Conservation (phyloP, 2,329 filamentous ascomycete genomes). For the Monosporascus sp. region DNA sequence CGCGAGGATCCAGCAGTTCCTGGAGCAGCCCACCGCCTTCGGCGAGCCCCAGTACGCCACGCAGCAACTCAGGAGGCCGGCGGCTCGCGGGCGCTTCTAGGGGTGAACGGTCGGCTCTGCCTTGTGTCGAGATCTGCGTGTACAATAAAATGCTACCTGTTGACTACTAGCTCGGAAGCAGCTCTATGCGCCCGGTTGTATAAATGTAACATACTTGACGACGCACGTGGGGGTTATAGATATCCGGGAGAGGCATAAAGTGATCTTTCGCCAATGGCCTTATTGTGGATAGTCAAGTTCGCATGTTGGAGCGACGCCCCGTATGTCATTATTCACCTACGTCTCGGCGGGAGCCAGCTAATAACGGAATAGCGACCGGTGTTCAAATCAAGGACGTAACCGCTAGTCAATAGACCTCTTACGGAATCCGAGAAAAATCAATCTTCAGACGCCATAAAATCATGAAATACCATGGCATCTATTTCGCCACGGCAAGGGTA, state of each 20-base stretch:
- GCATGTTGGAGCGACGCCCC: too few species aligned
- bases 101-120: not conserved
- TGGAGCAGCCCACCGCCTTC: slow-evolving; percentile 12
- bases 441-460: too few species aligned
- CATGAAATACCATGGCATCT: too few species aligned
- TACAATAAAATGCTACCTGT: slow-evolving; percentile 2
- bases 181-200: slow-evolving; percentile 5
- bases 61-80: not conserved
- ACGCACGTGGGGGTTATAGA: not conserved
- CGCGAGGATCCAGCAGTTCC: slow-evolving; percentile 37
- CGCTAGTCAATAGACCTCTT: too few species aligned
- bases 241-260: not conserved
- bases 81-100: not conserved
- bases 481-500: too few species aligned
- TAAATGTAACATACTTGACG: slow-evolving; percentile 8
- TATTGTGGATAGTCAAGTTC: too few species aligned
- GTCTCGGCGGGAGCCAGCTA: too few species aligned
- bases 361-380: too few species aligned
- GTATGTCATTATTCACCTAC: too few species aligned
- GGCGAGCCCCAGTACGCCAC: slow-evolving; percentile 1
- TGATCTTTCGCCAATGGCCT: too few species aligned
- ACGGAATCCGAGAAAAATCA: too few species aligned
- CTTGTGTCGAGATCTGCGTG: slow-evolving; percentile 1
- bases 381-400: too few species aligned
- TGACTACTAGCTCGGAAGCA: not conserved